Evolutionary conservation across 2,329 filamentous ascomycete species (phyloP).

Genomic region (Pseudocercospora crystallina): DNA sequence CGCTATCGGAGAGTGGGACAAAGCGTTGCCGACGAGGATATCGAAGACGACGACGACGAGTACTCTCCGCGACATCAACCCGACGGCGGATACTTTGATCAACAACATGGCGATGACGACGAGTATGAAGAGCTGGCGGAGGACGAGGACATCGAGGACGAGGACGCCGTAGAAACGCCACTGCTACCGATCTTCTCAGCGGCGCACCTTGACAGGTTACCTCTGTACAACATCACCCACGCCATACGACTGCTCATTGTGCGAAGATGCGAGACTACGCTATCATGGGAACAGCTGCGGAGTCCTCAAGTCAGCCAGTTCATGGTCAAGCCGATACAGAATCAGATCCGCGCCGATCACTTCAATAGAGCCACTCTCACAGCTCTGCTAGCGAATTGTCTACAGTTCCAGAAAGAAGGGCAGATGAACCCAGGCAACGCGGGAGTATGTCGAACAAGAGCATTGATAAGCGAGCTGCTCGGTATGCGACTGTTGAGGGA

Average conservation of each 20-base stretch:
- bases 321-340: constrained; percentile 90
- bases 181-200: constrained; percentile 78
- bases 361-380: constrained; percentile 86
- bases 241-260: constrained; percentile 82
- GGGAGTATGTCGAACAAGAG: constrained; percentile 78
- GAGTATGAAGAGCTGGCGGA: constrained; percentile 43
- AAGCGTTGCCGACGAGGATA: constrained; percentile 20
- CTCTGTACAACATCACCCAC: constrained; percentile 88
- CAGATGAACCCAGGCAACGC: constrained; percentile 79
- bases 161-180: constrained; percentile 49
- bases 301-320: constrained; percentile 97
- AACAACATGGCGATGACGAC: constrained; percentile 27
- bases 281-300: constrained; percentile 91
- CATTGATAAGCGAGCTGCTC: constrained; percentile 84
- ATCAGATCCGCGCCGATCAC: constrained; percentile 78
- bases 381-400: constrained; percentile 86
- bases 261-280: constrained; percentile 82
- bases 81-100: constrained; percentile 21
- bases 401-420: constrained; percentile 88
- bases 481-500: constrained; percentile 89
- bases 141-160: constrained; percentile 46
- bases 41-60: constrained; percentile 25
- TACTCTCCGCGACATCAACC: constrained; percentile 19
- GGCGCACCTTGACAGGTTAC: constrained; percentile 76
- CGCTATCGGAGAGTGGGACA: constrained; percentile 27